Base-by-base conservation (phyloP, 1,139 yeast species). In the Tardiomyces depauwii region DNA sequence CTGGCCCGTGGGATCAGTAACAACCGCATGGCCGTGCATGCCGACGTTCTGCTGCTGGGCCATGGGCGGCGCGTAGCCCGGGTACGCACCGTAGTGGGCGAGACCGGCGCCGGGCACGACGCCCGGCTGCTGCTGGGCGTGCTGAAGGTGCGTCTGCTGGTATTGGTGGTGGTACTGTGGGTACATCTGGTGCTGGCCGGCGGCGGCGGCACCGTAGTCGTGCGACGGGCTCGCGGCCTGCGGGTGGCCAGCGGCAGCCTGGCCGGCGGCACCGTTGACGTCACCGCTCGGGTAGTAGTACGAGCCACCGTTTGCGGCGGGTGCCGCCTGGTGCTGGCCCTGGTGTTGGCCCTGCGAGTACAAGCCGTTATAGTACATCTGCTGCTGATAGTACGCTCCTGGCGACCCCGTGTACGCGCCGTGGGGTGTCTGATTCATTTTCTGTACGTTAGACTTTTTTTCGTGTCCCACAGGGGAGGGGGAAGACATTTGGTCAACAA, bases 1-100 rank as follows among this genome's bases (percentile, higher is more conserved):
- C 60, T 77, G 81, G n/a, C 81, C 81, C 2, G 73, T 72, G 7
- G 71, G 69, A 42, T 74, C 76, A 27, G 73, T 66, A 21, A 65
- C 53, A 42, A 51, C 48, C 44, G 49, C 36, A 11, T 30, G 36
- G n/a, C 36, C 36, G 36, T 30, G 36, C 36, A 30, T 30, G 16
- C 36, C 36, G 36, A 30, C 36, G 36, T 30, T 30, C 36, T 30
- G 36, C 36, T 30, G 36, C 36, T 30, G 36, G 36, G 36, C 36
- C 36, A 30, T 30, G n/a, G 36, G 36, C n/a, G 36, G 36, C 36
- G 36, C 36, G 36, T 30, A 30, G 36, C 16, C 36, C 16, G 36
- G 36, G 36, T 30, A 30, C 16, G 16, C 36, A 13, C 36, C 36
- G 11, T 30, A 30, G 36, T 30, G 36, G 10, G 16, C 36, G 16